These are phyloP conservation scores for Ogataea nonfermentans DNA, from an alignment of 805 yeast genomes.

Conservation along the genomic window DNA sequence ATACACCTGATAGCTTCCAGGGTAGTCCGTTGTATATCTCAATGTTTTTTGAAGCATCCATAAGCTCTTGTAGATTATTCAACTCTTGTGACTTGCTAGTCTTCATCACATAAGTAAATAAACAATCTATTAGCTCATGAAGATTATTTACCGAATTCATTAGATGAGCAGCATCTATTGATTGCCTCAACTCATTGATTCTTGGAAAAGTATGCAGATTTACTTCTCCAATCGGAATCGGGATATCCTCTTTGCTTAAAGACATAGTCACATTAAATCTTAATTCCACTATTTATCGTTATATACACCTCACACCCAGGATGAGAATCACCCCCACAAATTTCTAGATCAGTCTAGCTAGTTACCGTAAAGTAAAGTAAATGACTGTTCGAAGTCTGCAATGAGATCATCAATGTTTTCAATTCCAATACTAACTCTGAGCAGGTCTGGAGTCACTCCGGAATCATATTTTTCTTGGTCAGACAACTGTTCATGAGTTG, in stretches of 20 bases:
- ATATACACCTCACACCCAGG: background rate
- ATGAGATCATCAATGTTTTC: constrained; percentile 90
- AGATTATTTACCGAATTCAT: constrained; percentile 28
- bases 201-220: constrained; percentile 11
- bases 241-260: constrained; percentile 11
- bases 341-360: constrained; percentile 3
- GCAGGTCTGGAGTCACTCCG: constrained; percentile 86
- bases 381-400: constrained; percentile 84
- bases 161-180: constrained; percentile 16
- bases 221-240: constrained; percentile 13
- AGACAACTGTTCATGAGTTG: constrained; percentile 89
- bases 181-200: constrained; percentile 17
- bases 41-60: constrained; percentile 13
- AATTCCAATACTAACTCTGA: constrained; percentile 88
- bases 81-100: background rate
- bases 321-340: background rate
- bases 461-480: constrained; percentile 78
- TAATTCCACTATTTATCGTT: background rate
- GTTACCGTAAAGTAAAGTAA: constrained; percentile 52
- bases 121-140: constrained; percentile 25
- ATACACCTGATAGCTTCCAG: constrained; percentile 19
- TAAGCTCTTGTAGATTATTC: constrained; percentile 6
- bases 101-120: constrained; percentile 14
- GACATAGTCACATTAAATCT: background rate
- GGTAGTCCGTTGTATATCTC: constrained; percentile 11